Percentiles rank a stretch among this genome's conserved stretches.
Conservation (phyloP, 768 basidiomycete genomes). For the Fibroporia radiculosa region DNA sequence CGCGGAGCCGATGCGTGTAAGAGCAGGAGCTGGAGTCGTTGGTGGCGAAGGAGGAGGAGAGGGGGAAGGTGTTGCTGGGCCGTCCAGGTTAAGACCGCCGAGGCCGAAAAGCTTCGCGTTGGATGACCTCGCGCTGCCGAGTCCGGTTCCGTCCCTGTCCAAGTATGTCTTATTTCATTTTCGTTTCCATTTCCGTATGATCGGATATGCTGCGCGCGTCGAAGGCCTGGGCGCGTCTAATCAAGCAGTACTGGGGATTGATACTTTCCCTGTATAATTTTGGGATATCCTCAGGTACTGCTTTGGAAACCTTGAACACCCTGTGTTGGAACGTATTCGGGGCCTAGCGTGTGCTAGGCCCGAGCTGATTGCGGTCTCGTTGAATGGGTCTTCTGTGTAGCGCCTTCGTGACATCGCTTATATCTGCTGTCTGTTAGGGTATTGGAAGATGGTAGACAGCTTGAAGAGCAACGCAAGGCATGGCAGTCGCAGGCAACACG, state of each 20-base stretch:
- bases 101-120: constrained; percentile 53
- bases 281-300: background rate
- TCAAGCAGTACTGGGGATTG: too few species aligned
- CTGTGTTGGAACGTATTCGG: too few species aligned
- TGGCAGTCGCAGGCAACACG: constrained; percentile 59
- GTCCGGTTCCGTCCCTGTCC: constrained; percentile 50
- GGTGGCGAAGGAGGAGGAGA: background rate
- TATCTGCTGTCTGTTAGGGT: constrained; percentile 37
- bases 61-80: background rate
- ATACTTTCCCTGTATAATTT: too few species aligned
- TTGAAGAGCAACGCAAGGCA: constrained; percentile 54
- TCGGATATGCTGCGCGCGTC: background rate
- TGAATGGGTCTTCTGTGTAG: background rate
- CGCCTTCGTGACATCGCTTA: background rate
- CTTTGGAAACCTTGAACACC: too few species aligned
- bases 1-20: background rate
- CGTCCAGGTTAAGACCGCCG: constrained; percentile 5
- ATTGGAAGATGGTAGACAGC: constrained; percentile 51
- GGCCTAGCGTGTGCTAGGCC: too few species aligned
- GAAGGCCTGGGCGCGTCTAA: too few species aligned
- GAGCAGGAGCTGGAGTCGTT: background rate
- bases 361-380: too few species aligned
- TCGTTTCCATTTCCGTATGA: background rate
- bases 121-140: constrained; percentile 51
- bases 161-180: constrained; percentile 25